phyloP scores from a whole-genome alignment of 768 basidiomycete genomes.

The Lactarius hengduanensis region DNA sequence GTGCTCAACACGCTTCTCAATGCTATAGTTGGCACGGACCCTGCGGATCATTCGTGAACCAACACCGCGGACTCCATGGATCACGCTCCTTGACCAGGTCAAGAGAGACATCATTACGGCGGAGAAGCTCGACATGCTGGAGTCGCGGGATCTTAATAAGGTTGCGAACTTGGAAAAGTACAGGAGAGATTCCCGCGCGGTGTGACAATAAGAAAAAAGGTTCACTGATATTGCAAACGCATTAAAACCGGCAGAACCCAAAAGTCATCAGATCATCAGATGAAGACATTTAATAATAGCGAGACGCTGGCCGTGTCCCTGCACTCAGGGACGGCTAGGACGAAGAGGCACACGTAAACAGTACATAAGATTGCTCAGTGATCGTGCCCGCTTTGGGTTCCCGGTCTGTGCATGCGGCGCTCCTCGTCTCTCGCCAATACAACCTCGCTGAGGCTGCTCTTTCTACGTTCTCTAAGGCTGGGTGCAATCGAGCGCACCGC shows the following conservation, averaged over 20 bases:
- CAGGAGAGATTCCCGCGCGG: slow-evolving; percentile 15
- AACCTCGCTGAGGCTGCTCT: slow-evolving; percentile 55
- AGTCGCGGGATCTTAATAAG: slow-evolving; percentile 30
- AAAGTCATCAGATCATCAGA: background rate
- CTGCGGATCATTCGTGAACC: slow-evolving; percentile 52
- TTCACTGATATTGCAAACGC: background rate
- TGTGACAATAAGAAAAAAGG: slow-evolving; percentile 5
- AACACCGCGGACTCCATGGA: slow-evolving; percentile 44
- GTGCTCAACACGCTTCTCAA: slow-evolving; percentile 3
- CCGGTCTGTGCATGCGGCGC: slow-evolving; percentile 15
- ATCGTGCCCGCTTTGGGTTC: slow-evolving; percentile 2
- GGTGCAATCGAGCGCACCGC: slow-evolving; percentile 60
- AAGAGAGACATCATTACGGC: slow-evolving; percentile 63
- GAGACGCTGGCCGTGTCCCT: background rate
- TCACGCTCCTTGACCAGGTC: slow-evolving; percentile 54
- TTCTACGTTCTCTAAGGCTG: slow-evolving; percentile 49
- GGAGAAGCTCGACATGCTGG: slow-evolving; percentile 62
- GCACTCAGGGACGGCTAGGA: background rate
- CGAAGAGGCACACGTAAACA: background rate
- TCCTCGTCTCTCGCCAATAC: slow-evolving; percentile 39
- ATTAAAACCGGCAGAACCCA: background rate
- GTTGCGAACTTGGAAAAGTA: slow-evolving; percentile 10
- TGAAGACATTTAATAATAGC: background rate
- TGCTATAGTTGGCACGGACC: slow-evolving; percentile 53
- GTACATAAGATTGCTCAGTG: background rate